Evolutionary conservation across 2,329 filamentous ascomycete species (phyloP), one percentile per base, ranked within the genome.

Genomic region (Aureobasidium zeae): DNA sequence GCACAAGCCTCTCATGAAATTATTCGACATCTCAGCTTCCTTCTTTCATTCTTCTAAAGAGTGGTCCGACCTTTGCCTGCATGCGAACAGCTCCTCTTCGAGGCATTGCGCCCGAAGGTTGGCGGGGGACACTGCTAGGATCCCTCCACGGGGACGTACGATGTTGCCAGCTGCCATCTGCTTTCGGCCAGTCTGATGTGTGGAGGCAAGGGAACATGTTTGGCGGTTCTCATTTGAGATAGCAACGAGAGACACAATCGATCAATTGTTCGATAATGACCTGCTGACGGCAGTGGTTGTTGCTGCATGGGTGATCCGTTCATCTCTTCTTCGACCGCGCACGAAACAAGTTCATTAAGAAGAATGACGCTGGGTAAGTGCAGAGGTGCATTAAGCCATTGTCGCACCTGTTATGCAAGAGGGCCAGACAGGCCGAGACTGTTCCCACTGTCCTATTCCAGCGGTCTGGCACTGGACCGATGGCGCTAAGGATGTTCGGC

Each of bases 151-250:
- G n/a, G n/a, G n/a, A n/a, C n/a, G n/a, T n/a, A n/a, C n/a, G n/a
- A n/a, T n/a, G n/a, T n/a, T 32, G 17, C 37, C 37, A 41, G 37
- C 37, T 41, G 37, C 37, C 37, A 41, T 31, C 25, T 41, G 37
- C 32, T 28, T 10, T 25, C 37, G 37, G 28, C 5, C 15, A 17
- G 15, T 17, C 37, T 28, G 37, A n/a, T 32, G 19, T 32, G 37
- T 32, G 37, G 19, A 32, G 13, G 19, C n/a, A 30, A 20, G 37
- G 24, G 28, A 13, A 21, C 19, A 32, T 17, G 37, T 25, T 26
- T 21, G 28, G n/a, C n/a, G n/a, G n/a, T n/a, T n/a, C n/a, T n/a
- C n/a, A n/a, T n/a, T n/a, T n/a, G n/a, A n/a, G n/a, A n/a, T n/a
- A 32, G 22, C 37, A 24, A 41, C 28, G 37, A 41, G 37, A 41